Conservation (phyloP, 805 yeast genomes). For the Kuraishia floccosa region DNA sequence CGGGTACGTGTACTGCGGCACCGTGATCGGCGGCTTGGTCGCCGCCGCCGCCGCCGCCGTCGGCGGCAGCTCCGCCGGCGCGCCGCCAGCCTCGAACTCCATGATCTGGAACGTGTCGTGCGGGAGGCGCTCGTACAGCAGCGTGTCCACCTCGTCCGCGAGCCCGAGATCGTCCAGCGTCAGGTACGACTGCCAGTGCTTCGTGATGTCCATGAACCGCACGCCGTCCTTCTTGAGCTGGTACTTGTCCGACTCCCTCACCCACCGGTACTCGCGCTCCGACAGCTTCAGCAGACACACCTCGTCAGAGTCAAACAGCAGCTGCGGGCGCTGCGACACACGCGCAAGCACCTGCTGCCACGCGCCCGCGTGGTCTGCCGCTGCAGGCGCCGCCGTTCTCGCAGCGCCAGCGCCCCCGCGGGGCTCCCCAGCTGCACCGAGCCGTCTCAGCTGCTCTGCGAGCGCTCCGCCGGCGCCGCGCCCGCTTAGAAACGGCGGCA, state of each 20-base stretch:
- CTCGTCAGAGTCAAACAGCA: conserved; percentile 1
- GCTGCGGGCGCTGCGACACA: no score
- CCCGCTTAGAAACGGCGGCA: no score
- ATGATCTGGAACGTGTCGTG: no score
- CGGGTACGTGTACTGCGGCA: conserved; percentile 42
- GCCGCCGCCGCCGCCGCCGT: not conserved
- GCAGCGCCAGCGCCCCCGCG: no score
- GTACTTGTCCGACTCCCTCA: conserved; percentile 24
- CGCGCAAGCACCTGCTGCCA: no score
- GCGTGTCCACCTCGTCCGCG: not conserved
- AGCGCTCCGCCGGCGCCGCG: no score
- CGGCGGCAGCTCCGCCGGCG: not conserved
- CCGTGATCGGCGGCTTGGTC: conserved; percentile 5
- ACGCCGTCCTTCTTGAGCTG: conserved; percentile 27
- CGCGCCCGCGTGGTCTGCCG: not conserved
- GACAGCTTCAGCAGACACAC: not conserved
- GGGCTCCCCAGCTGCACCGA: no score
- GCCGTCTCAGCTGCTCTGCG: no score
- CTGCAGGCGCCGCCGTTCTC: not conserved
- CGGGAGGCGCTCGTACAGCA: no score
- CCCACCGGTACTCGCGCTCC: not conserved
- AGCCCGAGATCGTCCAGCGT: conserved; percentile 1
- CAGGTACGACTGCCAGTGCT: conserved; percentile 13
- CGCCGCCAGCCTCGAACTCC: not conserved
- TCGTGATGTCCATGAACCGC: conserved; percentile 57